Percentiles rank a stretch among this genome's conserved stretches.
These are phyloP conservation scores for Linnemannia schmuckeri DNA, from an alignment of 192 early-diverging fungal species.

Conservation along the genomic window DNA sequence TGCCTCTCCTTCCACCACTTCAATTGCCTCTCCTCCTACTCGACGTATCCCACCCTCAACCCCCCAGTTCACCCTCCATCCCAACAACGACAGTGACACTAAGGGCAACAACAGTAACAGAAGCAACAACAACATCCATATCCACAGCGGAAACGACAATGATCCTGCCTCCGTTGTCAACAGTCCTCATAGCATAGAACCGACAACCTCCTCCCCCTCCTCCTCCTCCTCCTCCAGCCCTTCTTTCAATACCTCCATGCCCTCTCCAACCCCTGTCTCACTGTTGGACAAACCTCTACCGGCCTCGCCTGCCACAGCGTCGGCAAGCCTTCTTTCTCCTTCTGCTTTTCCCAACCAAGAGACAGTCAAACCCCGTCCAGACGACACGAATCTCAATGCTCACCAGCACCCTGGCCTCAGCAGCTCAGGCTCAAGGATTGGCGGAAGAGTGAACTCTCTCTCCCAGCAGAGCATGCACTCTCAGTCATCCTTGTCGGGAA, in stretches of 20 bases:
- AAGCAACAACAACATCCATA: conserved; percentile 2
- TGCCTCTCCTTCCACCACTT: background rate
- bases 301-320: background rate
- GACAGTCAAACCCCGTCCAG: background rate
- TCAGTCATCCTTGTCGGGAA: conserved; percentile 28
- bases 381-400: background rate
- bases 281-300: conserved; percentile 32
- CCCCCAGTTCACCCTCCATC: background rate
- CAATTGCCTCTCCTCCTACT: background rate
- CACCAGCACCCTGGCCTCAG: background rate
- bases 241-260: background rate
- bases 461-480: conserved; percentile 33
- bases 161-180: background rate
- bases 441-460: conserved; percentile 3
- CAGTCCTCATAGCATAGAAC: background rate
- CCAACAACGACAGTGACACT: conserved; percentile 21
- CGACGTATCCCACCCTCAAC: background rate
- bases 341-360: conserved; percentile 9
- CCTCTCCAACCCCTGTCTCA: background rate
- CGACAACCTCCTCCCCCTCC: background rate
- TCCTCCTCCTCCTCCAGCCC: background rate
- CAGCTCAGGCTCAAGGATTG: background rate
- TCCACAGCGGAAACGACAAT: background rate
- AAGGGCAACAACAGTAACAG: background rate
- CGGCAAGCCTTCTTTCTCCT: conserved; percentile 1